These are phyloP conservation scores for Podochytrium sp. DNA, from an alignment of 192 early-diverging fungal genomes.

Conservation along the genomic window DNA sequence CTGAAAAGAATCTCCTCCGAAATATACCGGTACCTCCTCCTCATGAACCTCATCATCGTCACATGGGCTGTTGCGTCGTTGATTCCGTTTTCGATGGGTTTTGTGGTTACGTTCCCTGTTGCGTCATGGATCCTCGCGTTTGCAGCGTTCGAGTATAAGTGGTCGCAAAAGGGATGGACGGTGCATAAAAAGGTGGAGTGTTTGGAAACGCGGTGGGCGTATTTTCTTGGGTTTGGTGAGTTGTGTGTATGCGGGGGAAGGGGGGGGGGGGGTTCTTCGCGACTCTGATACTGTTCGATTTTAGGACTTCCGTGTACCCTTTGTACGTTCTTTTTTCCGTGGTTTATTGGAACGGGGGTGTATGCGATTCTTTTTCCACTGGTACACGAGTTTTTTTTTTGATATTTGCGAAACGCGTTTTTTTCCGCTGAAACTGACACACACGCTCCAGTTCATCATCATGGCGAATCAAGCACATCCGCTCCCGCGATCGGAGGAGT, in stretches of 20 bases:
- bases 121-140: conserved; percentile 49
- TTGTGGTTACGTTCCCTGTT: conserved; percentile 43
- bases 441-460: conserved; percentile 49
- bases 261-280: not conserved
- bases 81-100: conserved; percentile 42
- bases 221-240: conserved; percentile 68
- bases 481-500: conserved; percentile 27
- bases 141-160: conserved; percentile 64
- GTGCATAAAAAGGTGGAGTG: conserved; percentile 55
- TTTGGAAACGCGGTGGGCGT: conserved; percentile 62
- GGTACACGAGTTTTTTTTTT: conserved; percentile 34
- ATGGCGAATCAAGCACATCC: conserved; percentile 56
- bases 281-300: not conserved
- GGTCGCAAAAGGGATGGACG: conserved; percentile 55
- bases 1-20: conserved; percentile 44
- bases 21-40: conserved; percentile 49
- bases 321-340: conserved; percentile 54
- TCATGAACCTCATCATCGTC: conserved; percentile 48
- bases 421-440: not conserved
- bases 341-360: conserved; percentile 48
- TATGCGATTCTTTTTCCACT: conserved; percentile 57
- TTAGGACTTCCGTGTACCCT: conserved; percentile 49
- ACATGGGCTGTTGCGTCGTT: conserved; percentile 34
- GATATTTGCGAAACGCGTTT: not conserved
- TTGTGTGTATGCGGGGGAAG: not conserved